Base-by-base conservation (phyloP, 2,329 filamentous ascomycete species). In the Colletotrichum sp. region DNA sequence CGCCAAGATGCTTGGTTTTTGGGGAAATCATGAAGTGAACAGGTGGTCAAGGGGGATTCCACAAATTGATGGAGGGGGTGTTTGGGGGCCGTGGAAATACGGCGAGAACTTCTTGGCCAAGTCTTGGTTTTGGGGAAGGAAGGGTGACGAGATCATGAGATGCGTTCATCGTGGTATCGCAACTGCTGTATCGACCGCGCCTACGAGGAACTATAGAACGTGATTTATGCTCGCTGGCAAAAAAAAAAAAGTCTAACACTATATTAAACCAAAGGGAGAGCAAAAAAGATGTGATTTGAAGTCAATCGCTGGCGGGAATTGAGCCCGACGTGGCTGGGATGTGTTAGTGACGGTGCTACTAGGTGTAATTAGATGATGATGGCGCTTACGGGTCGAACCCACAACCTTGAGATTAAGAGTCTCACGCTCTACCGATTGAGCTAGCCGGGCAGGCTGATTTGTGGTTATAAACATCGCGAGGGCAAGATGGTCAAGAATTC, bases 361-460 rank as follows among this genome's bases (percentile, higher is more conserved):
- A n/a, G n/a, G n/a, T n/a, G n/a, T n/a, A n/a, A n/a, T n/a, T n/a
- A n/a, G n/a, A 5, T 16, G 36, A 30, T 52, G 34, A 24, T 38
- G 32, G 34, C 32, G 65, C 66, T 69, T 61, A 69, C 66, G 69
- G 72, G 62, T 88, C 87, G 87, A 89, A 90, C 89, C 86, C 86
- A 85, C 87, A 89, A 85, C 87, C 87, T 89, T 88, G 86, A 89
- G 87, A 88, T 89, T 90, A 90, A 90, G 91, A 93, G 91, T 92
- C 91, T 92, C 89, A 92, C 91, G 91, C 91, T 93, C 91, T 93
- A 92, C 90, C 89, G 89, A 92, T 91, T 92, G 90, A 92, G 90
- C 90, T 92, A 92, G 87, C 89, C 88, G 86, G 88, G 88, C 55
- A 58, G 56, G 32, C 43, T 48, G 3, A 48, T 21, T 3, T 28